These are phyloP conservation scores for Globisporangium spinosum DNA, from an alignment of 352 stramenopile species.

Conservation along the genomic window DNA sequence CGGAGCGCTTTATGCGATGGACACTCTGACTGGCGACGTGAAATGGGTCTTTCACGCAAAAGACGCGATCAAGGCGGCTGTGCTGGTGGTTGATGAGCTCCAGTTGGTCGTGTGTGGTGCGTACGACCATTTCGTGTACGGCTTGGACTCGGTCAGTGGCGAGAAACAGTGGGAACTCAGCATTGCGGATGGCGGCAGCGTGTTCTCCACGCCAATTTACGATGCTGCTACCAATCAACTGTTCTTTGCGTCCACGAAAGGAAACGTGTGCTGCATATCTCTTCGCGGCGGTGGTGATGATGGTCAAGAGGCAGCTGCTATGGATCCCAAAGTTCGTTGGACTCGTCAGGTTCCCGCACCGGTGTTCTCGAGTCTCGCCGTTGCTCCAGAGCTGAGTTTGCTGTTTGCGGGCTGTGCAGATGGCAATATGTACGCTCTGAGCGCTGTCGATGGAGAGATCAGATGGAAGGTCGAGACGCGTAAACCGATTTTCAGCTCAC, in stretches of 20 bases:
- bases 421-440: slow-evolving; percentile 38
- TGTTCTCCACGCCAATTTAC: slow-evolving; percentile 47
- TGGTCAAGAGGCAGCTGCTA: background rate
- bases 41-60: slow-evolving; percentile 35
- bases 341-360: slow-evolving; percentile 30
- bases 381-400: slow-evolving; percentile 6
- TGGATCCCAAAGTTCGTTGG: background rate
- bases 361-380: slow-evolving; percentile 49
- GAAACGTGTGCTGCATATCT: slow-evolving; percentile 27
- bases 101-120: slow-evolving; percentile 42
- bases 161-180: slow-evolving; percentile 24
- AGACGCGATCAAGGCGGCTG: slow-evolving; percentile 48
- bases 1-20: slow-evolving; percentile 42
- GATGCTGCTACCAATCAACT: slow-evolving; percentile 21
- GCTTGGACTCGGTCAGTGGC: slow-evolving; percentile 25
- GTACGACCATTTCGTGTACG: slow-evolving; percentile 52
- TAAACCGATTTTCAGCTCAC: slow-evolving; percentile 62
- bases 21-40: slow-evolving; percentile 25
- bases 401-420: slow-evolving; percentile 51
- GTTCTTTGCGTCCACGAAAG: slow-evolving; percentile 40
- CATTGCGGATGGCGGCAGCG: slow-evolving; percentile 28
- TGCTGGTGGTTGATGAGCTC: slow-evolving; percentile 37
- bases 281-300: background rate
- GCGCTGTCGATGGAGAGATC: slow-evolving; percentile 19
- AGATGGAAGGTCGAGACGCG: slow-evolving; percentile 36